Evolutionary conservation across 345 rosid species (phyloP), one percentile per base, ranked within the genome.

Genomic region (Noccaea bulbosa): DNA sequence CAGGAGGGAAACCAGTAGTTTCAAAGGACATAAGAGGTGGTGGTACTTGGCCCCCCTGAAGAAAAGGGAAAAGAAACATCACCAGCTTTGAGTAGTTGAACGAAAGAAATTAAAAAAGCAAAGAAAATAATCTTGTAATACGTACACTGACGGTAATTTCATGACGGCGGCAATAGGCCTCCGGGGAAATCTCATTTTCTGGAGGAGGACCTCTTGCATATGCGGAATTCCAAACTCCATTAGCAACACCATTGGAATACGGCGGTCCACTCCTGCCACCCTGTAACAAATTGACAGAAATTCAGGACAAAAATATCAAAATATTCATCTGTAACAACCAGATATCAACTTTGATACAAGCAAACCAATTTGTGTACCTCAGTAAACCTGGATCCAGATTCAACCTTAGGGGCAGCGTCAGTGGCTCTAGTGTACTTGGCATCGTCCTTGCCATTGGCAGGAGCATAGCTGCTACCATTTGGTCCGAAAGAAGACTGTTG

Each of bases 81-180:
- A 15, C 49, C 14, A 65, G 17, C 6, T 17, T 52, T 17, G 1
- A 14, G 47, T 20, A 49, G 17, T 24, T 11, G 11, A 77, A 0
- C 33, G 10, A 44, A 64, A 22, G 5, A 38, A 57, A 46, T 22
- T 22, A 22, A 22, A 22, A 22, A 1, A 1, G 27, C 20, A 1
- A 17, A 17, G 20, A 17, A 17, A 17, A 0, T 17, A 17, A 17
- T 17, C 20, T 17, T 17, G 20, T 17, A 17, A 17, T 68, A 83
- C 95, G 85, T 81, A 93, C 97, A 32, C 78, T 69, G 48, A 89
- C 89, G 34, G 90, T 79, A 72, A 91, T 91, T 78, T 93, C 99
- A 85, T 93, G 97, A 38, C 76, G 84, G 60, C 80, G 84, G 33
- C 87, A 81, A 71, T 91, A 93, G 67, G 86, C 96, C 68, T 89